phyloP scores from a whole-genome alignment of 768 basidiomycete species.

The Collybia sp. region DNA sequence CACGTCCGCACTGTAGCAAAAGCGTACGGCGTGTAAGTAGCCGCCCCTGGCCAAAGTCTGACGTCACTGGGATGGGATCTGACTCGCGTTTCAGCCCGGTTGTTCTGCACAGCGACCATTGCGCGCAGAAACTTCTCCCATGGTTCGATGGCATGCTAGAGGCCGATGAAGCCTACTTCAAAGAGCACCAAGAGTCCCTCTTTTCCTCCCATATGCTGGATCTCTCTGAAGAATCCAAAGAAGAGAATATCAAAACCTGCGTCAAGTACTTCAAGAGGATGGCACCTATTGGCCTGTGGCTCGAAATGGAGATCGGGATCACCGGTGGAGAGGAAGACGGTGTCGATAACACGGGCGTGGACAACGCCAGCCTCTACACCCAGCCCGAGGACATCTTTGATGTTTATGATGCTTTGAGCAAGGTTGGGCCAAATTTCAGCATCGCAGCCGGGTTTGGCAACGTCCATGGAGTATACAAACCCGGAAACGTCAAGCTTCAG shows the following conservation, averaged over 20 bases:
- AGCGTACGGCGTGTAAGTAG: constrained; percentile 84
- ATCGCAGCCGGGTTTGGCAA: constrained; percentile 99
- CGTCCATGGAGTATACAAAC: constrained; percentile 99
- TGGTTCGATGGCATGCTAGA: constrained; percentile 99
- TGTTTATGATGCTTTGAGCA: constrained; percentile 77
- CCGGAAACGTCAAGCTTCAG: constrained; percentile 92
- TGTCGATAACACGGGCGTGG: constrained; percentile 95
- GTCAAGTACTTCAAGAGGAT: constrained; percentile 94
- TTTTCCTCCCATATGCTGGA: constrained; percentile 99
- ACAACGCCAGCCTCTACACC: constrained; percentile 93
- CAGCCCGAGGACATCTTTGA: constrained; percentile 96
- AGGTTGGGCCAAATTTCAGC: constrained; percentile 89
- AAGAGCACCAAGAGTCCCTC: constrained; percentile 78
- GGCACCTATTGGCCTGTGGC: constrained; percentile 89
- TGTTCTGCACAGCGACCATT: constrained; percentile 97
- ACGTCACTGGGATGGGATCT: no score
- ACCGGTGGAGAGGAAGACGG: constrained; percentile 99
- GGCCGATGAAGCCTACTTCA: constrained; percentile 92
- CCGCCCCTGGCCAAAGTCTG: not conserved
- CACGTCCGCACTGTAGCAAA: constrained; percentile 87
- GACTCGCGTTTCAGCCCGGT: constrained; percentile 62
- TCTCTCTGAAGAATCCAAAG: constrained; percentile 88
- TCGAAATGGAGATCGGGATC: constrained; percentile 99
- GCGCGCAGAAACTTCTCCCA: constrained; percentile 93
- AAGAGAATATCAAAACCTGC: constrained; percentile 92